Evolutionary conservation across 345 rosid genomes (phyloP).

Genomic region (Lepidium didymum): DNA sequence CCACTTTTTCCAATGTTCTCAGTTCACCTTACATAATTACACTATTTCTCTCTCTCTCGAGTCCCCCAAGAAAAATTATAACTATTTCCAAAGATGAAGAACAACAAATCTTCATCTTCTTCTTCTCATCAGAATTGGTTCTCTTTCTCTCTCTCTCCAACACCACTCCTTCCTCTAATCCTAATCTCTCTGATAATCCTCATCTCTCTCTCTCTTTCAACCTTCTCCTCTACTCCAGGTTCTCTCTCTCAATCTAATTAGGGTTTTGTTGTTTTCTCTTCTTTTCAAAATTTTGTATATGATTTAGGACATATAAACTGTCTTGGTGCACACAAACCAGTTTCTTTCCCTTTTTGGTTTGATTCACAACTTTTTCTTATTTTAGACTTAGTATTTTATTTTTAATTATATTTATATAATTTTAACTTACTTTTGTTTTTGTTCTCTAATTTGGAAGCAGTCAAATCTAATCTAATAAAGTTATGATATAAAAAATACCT

Average conservation of each 20-base stretch:
- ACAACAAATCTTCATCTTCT: conserved; percentile 33
- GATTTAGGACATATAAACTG: conserved; percentile 3
- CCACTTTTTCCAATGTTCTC: conserved; percentile 45
- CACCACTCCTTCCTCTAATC: conserved; percentile 22
- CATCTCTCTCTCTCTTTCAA: conserved; percentile 43
- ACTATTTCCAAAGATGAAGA: conserved; percentile 30
- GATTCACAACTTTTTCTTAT: background rate
- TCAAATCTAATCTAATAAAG: conserved; percentile 10
- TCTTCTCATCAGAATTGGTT: conserved; percentile 41
- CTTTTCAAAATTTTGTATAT: background rate
- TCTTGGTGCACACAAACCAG: conserved; percentile 13
- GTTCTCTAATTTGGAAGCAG: background rate
- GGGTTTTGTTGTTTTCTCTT: background rate
- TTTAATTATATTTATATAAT: background rate
- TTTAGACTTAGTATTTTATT: background rate
- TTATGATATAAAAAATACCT: background rate
- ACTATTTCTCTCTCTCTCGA: background rate
- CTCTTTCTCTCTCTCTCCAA: conserved; percentile 55
- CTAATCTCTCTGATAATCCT: conserved; percentile 23
- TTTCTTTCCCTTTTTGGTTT: conserved; percentile 2
- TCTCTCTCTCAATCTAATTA: background rate
- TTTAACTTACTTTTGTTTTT: background rate
- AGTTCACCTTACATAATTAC: conserved; percentile 7
- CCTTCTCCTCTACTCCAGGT: conserved; percentile 43
- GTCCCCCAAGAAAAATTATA: conserved; percentile 17